Base-by-base conservation (phyloP, 2,329 filamentous ascomycete genomes). In the Mycocentrospora acerina region DNA sequence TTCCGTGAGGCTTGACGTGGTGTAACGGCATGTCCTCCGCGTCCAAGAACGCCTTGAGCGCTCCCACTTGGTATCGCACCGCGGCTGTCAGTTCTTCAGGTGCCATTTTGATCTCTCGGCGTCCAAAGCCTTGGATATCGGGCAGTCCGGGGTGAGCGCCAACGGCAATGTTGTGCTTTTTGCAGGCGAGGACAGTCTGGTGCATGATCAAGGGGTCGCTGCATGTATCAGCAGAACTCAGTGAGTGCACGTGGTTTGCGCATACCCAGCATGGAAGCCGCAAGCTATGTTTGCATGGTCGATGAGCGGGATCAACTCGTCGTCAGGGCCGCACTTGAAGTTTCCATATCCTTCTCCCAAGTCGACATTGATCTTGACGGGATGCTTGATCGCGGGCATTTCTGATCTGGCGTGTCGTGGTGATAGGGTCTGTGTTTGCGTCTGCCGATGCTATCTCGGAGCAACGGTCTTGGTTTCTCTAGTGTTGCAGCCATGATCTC, bases 131-230 rank as follows among this genome's bases (percentile, higher is more conserved):
- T 63, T 80, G 74, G 15, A 83, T 71, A 56, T 85, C 82, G n/a
- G 78, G 80, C 1, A 84, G 68, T 2, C 81, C 80, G 0, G 82
- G 82, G 50, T 86, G 82, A 0, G 82, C 82, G 7, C 82, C 82
- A 5, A 79, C 67, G 33, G 70, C 71, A 44, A 85, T 73, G 40
- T 71, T 71, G 60, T 81, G 74, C 28, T 72, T 58, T 61, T 82
- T 83, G 64, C 78, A 81, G 13, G 75, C 68, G 8, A 67, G 68
- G 9, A 84, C 75, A 0, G 80, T 84, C 39, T 79, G 70, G 32
- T 75, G 67, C 81, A 85, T 85, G 37, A 83, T 81, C n/a, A 79
- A 55, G 0, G 81, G 81, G 44, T 85, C 82, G 32, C 68, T 66
- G 38, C 16, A 18, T 4, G 10, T 7, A 24, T 57, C 33, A 57